phyloP scores from a whole-genome alignment of 2,329 filamentous ascomycete species.

The Clonostachys solani region DNA sequence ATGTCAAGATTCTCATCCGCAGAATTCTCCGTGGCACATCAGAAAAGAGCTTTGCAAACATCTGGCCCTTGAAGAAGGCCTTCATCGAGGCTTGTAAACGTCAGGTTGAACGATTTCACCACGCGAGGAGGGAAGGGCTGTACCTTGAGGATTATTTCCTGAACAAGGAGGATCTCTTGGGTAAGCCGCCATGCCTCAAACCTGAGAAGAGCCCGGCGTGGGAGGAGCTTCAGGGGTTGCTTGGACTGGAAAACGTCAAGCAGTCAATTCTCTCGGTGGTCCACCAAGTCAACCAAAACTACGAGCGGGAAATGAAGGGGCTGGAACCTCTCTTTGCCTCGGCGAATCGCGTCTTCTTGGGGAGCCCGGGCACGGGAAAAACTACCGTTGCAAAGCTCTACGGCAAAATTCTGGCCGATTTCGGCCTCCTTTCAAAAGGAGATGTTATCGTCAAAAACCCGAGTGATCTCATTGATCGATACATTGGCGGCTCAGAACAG shows the following conservation, averaged over 20 bases:
- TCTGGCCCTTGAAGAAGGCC: slow-evolving; percentile 4
- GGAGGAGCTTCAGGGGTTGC: slow-evolving; percentile 45
- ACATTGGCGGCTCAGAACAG: slow-evolving; percentile 50
- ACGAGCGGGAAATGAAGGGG: slow-evolving; percentile 49
- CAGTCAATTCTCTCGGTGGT: slow-evolving; percentile 41
- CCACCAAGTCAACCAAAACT: slow-evolving; percentile 48
- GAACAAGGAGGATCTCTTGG: slow-evolving; percentile 53
- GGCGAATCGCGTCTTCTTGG: slow-evolving; percentile 56
- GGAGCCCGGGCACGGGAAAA: slow-evolving; percentile 60
- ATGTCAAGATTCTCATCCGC: slow-evolving; percentile 26
- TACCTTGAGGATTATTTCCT: slow-evolving; percentile 41
- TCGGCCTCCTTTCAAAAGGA: slow-evolving; percentile 52
- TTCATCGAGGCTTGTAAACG: slow-evolving; percentile 2
- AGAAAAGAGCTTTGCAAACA: slow-evolving; percentile 5
- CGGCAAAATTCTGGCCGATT: slow-evolving; percentile 52
- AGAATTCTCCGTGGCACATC: slow-evolving; percentile 41
- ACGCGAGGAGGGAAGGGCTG: slow-evolving; percentile 9
- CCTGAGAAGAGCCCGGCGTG: slow-evolving; percentile 43
- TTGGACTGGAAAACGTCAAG: slow-evolving; percentile 51
- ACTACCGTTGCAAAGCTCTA: slow-evolving; percentile 61
- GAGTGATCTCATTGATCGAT: slow-evolving; percentile 51
- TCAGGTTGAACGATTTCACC: slow-evolving; percentile 2
- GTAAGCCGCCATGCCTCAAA: slow-evolving; percentile 43
- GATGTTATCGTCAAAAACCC: slow-evolving; percentile 59
- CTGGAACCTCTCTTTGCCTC: slow-evolving; percentile 41